Conservation (phyloP, 2,329 filamentous ascomycete genomes). For the Talaromyces sp. region DNA sequence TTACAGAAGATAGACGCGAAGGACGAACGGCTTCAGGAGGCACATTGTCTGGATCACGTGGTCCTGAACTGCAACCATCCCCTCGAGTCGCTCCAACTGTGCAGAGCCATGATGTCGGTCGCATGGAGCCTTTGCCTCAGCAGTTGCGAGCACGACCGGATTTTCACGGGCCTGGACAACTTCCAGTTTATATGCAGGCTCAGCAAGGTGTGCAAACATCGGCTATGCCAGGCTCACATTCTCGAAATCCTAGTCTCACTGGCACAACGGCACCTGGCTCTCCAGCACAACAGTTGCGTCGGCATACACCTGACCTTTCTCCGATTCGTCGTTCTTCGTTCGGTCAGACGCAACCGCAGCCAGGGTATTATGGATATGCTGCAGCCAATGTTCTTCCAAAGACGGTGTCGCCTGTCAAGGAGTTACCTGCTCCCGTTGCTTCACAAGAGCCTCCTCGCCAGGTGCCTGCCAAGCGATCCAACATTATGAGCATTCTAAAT, state of each 20-base stretch:
- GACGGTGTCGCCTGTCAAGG: constrained; percentile 35
- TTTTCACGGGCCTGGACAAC: constrained; percentile 19
- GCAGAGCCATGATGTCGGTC: constrained; percentile 29
- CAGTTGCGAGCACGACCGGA: constrained; percentile 22
- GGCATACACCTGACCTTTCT: constrained; percentile 32
- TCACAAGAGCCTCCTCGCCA: constrained; percentile 37
- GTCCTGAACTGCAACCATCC: constrained; percentile 30
- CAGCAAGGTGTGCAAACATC: constrained; percentile 21
- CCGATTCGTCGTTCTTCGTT: constrained; percentile 36
- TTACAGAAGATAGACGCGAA: constrained; percentile 39
- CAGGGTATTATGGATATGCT: constrained; percentile 29
- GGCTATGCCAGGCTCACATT: constrained; percentile 31
- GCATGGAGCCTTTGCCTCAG: constrained; percentile 32
- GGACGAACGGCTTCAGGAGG: constrained; percentile 18
- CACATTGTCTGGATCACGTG: constrained; percentile 18
- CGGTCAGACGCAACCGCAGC: constrained; percentile 26
- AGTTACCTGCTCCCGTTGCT: constrained; percentile 34
- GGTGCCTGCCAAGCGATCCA: constrained; percentile 47
- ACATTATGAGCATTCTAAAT: constrained; percentile 50
- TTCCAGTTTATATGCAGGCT: constrained; percentile 19
- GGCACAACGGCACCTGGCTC: constrained; percentile 33
- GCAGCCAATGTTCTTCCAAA: constrained; percentile 25
- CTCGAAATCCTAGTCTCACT: constrained; percentile 33
- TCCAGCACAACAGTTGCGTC: constrained; percentile 28
- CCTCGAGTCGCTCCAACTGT: constrained; percentile 30